Evolutionary conservation across 768 basidiomycete genomes (phyloP).

Genomic region (Macrocybe gigantea): DNA sequence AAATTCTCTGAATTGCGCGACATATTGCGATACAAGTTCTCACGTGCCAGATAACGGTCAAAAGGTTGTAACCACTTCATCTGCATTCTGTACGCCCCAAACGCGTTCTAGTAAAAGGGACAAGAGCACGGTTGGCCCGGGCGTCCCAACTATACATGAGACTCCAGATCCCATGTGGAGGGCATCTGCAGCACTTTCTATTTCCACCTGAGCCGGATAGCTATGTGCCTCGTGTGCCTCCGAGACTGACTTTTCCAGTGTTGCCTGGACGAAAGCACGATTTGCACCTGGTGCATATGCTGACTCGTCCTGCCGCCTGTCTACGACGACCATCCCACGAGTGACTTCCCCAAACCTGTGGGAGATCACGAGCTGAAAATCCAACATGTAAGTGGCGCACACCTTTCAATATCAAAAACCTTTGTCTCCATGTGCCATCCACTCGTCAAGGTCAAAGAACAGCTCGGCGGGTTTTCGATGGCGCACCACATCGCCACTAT

Average conservation of each 20-base stretch:
- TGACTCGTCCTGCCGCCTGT: constrained; percentile 61
- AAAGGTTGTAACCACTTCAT: background rate
- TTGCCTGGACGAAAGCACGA: constrained; percentile 55
- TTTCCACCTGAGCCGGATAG: constrained; percentile 48
- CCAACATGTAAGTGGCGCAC: constrained; percentile 2
- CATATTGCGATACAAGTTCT: constrained; percentile 14
- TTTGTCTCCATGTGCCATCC: constrained; percentile 56
- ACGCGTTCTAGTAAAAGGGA: constrained; percentile 45
- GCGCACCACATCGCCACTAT: constrained; percentile 88
- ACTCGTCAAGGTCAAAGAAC: constrained; percentile 20
- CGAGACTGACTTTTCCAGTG: constrained; percentile 34
- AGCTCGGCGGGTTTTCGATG: constrained; percentile 56
- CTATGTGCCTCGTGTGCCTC: constrained; percentile 42
- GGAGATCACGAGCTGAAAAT: background rate
- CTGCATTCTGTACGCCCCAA: constrained; percentile 37
- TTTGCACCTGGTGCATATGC: constrained; percentile 63
- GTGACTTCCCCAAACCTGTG: constrained; percentile 66
- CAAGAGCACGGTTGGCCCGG: constrained; percentile 51
- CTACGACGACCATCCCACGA: constrained; percentile 83
- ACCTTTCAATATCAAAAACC: constrained; percentile 71
- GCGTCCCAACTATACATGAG: constrained; percentile 50
- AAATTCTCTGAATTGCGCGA: constrained; percentile 30
- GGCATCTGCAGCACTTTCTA: constrained; percentile 24
- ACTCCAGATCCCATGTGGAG: constrained; percentile 26
- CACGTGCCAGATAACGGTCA: background rate